phyloP scores from a whole-genome alignment of 257 asterid genomes.

The Solanum sejunctum region DNA sequence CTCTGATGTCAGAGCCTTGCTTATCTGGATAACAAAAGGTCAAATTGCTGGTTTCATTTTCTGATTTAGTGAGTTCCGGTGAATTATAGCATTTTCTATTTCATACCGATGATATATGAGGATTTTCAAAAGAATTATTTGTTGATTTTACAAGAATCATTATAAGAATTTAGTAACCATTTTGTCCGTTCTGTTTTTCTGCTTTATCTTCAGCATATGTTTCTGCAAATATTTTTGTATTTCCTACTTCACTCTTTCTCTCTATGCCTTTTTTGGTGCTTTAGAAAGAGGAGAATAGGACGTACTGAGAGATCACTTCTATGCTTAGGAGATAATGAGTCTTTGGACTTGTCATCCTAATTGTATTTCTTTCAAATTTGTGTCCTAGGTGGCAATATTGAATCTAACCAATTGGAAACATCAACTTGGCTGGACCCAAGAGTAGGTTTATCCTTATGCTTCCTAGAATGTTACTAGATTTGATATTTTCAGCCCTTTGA shows the following conservation, averaged over 20 bases:
- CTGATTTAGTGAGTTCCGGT: neutral
- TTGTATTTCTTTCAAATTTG: conserved; percentile 1
- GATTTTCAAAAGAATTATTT: neutral
- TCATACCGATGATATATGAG: neutral
- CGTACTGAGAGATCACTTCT: neutral
- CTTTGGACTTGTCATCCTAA: neutral
- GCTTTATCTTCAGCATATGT: neutral
- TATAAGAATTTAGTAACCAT: neutral
- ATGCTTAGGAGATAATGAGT: neutral
- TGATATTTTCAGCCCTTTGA: neutral
- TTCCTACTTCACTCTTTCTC: neutral
- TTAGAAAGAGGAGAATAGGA: neutral
- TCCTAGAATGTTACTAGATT: neutral
- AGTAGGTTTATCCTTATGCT: conserved; percentile 27
- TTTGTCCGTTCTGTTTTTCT: neutral
- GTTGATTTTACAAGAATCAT: neutral
- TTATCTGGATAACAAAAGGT: neutral
- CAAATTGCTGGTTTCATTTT: neutral
- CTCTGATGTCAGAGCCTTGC: too few relatives aligned
- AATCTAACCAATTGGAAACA: conserved; percentile 46
- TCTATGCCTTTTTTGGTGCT: neutral
- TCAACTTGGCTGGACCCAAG: conserved; percentile 64
- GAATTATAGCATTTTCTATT: neutral
- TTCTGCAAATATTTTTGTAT: neutral
- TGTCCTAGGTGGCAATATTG: conserved; percentile 50